phyloP scores from a whole-genome alignment of 208 protist species.

The Phytomonas sp. region DNA sequence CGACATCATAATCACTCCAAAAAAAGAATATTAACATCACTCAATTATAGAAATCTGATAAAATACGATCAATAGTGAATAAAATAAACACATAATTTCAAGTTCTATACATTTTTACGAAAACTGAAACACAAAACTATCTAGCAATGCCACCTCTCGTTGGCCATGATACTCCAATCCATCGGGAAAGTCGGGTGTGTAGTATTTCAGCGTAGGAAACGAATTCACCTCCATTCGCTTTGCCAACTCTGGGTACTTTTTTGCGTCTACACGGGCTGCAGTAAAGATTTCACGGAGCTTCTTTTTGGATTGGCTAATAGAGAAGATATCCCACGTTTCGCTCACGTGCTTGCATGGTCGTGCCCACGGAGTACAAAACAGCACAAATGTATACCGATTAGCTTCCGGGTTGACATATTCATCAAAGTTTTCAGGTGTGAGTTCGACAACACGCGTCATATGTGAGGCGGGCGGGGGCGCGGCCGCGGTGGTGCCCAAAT shows the following conservation, averaged over 20 bases:
- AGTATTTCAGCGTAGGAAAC: slow-evolving; percentile 56
- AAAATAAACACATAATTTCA: slow-evolving; percentile 11
- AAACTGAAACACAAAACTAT: slow-evolving; percentile 82
- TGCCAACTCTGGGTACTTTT: slow-evolving; percentile 40
- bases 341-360: slow-evolving; percentile 25
- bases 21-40: background rate
- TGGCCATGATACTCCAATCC: slow-evolving; percentile 47
- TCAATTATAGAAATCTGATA: slow-evolving; percentile 20
- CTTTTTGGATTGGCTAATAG: slow-evolving; percentile 54
- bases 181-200: slow-evolving; percentile 55
- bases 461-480: background rate
- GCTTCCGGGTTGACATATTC: slow-evolving; percentile 32
- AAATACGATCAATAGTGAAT: slow-evolving; percentile 5
- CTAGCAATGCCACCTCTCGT: slow-evolving; percentile 32
- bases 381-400: slow-evolving; percentile 53
- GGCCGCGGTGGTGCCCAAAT: background rate
- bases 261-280: slow-evolving; percentile 51
- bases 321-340: slow-evolving; percentile 52
- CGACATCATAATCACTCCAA: background rate
- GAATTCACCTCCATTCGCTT: slow-evolving; percentile 32
- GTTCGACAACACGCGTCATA: slow-evolving; percentile 36
- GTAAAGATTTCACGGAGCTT: slow-evolving; percentile 46
- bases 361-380: slow-evolving; percentile 67
- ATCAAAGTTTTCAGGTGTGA: slow-evolving; percentile 58
- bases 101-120: slow-evolving; percentile 17